phyloP scores from a whole-genome alignment of 2,329 filamentous ascomycete genomes.

The Seiridium unicorne region DNA sequence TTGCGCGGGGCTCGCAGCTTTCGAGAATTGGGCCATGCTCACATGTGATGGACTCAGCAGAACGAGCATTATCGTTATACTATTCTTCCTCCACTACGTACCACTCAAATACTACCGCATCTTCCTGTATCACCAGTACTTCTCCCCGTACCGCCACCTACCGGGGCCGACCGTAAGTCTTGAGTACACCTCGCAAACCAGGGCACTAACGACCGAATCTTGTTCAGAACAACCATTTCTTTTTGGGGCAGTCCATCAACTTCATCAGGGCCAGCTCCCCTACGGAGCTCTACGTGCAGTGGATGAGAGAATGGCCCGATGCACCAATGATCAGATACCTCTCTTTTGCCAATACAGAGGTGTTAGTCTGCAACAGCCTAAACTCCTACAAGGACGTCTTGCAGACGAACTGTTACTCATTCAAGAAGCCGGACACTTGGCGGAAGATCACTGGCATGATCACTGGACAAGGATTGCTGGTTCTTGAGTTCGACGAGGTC shows the following conservation, averaged over 20 bases:
- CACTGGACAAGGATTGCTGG: conserved; percentile 26
- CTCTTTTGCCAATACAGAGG: conserved; percentile 21
- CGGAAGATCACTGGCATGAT: conserved; percentile 20
- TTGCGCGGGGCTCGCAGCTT: neutral
- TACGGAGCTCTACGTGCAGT: conserved; percentile 16
- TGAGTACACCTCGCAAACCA: conserved; percentile 29
- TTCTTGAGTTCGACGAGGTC: neutral
- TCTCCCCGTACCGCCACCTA: conserved; percentile 14
- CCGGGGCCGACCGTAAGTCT: conserved; percentile 15
- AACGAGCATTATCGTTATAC: neutral
- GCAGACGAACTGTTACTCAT: conserved; percentile 20
- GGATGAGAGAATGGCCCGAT: conserved; percentile 20
- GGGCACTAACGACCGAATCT: conserved; percentile 16
- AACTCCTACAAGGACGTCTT: conserved; percentile 23
- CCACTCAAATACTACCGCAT: conserved; percentile 11
- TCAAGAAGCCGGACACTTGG: conserved; percentile 11
- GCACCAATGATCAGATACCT: conserved; percentile 25
- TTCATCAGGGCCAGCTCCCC: conserved; percentile 12
- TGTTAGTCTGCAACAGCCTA: conserved; percentile 21
- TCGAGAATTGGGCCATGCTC: neutral
- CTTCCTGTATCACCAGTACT: conserved; percentile 15
- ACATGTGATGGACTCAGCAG: neutral
- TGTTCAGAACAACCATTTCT: conserved; percentile 16
- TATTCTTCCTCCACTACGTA: conserved; percentile 13
- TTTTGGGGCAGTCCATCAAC: conserved; percentile 19